Base-by-base conservation (phyloP, 805 yeast genomes). In the Candida parachauliodes region DNA sequence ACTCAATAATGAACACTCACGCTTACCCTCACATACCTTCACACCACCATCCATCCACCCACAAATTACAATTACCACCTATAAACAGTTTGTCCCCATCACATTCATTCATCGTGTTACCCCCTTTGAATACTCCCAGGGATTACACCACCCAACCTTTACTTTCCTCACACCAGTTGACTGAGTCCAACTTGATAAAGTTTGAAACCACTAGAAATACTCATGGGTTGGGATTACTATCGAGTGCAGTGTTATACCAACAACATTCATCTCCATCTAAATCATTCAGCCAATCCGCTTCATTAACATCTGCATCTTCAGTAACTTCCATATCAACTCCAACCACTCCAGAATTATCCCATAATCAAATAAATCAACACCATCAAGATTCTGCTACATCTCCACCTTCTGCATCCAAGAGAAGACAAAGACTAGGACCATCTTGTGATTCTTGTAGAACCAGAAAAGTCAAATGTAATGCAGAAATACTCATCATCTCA, bases 391-490 rank as follows among this genome's bases (percentile, higher is more conserved):
- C 2, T 5, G 29, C 8, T 6, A 27, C 12, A 40, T 48, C 32
- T 12, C 24, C 23, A n/a, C 18, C 24, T 19, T 3, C 8, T 6
- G 10, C 24, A 5, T 21, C 32, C 16, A 64, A 62, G 47, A 60
- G 73, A 45, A 62, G 88, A 48, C 89, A 83, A 59, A 62, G 91
- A 42, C 65, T 76, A 14, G 88, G 91, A 0, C 88, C 88, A 2
- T 77, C 84, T 28, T 83, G 91, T 57, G 88, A 83, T 54, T 62
- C 74, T 33, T 83, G 91, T 55, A 66, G 88, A 37, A 51, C 74
- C 11, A 70, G 87, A 40, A 83, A 83, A 53, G 82, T 81, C 41
- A 83, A 79, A 57, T 83, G 91, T 60, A 79, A 82, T 55, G 86
- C 89, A 2, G 79, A 71, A 46, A 75, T 81, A 9, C 55, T 59